These are phyloP conservation scores for Epicoccum nigrum DNA, from an alignment of 2,329 filamentous ascomycete genomes.

Conservation along the genomic window DNA sequence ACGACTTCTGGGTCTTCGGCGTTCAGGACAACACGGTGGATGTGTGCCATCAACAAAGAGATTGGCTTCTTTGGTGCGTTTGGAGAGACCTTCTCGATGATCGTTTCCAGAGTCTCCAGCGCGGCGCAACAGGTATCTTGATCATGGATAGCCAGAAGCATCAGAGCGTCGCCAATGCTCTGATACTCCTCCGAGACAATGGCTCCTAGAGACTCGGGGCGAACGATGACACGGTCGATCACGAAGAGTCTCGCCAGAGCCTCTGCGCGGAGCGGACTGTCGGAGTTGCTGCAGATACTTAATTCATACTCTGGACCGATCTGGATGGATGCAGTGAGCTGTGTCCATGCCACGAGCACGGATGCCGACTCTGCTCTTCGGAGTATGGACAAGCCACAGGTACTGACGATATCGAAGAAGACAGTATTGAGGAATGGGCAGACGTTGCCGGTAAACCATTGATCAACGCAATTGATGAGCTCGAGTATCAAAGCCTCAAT, in stretches of 20 bases:
- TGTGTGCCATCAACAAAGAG: conserved; percentile 26
- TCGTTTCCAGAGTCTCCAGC: conserved; percentile 30
- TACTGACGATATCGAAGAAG: conserved; percentile 45
- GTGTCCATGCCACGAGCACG: conserved; percentile 28
- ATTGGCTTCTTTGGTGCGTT: conserved; percentile 22
- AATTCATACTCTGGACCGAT: conserved; percentile 31
- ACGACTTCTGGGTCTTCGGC: conserved; percentile 36
- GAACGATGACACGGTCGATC: conserved; percentile 34
- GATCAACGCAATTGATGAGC: conserved; percentile 18
- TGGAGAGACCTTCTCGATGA: conserved; percentile 18
- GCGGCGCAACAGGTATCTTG: conserved; percentile 36
- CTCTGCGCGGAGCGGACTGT: conserved; percentile 25
- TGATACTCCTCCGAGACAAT: conserved; percentile 28
- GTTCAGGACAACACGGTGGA: conserved; percentile 27
- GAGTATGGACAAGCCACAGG: conserved; percentile 33
- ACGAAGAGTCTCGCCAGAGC: conserved; percentile 34
- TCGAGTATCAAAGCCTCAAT: conserved; percentile 29
- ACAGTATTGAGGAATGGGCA: conserved; percentile 46
- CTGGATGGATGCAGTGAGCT: conserved; percentile 24
- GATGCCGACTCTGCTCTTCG: conserved; percentile 25
- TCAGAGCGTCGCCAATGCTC: conserved; percentile 30
- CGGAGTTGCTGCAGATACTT: conserved; percentile 8
- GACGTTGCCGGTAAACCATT: conserved; percentile 24
- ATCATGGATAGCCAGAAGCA: conserved; percentile 29
- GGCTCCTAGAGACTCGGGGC: conserved; percentile 14